phyloP scores from a whole-genome alignment of 2,329 filamentous ascomycete species.

The Trichoderma sp. region DNA sequence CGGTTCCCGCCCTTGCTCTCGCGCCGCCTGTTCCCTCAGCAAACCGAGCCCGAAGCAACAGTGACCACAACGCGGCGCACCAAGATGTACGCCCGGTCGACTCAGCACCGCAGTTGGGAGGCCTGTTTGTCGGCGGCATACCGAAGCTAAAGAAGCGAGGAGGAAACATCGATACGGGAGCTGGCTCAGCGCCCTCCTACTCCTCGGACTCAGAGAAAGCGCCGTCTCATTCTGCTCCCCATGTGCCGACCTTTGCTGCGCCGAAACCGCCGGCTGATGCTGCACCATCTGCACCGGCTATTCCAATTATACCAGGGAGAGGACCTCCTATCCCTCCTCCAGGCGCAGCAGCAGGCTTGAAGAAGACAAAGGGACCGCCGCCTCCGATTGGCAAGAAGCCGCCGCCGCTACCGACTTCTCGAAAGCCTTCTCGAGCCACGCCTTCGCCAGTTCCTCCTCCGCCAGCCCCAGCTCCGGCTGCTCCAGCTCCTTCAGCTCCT shows the following conservation, averaged over 20 bases:
- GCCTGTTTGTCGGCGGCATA: conserved; percentile 91
- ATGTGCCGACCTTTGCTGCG: conserved; percentile 56
- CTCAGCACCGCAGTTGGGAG: conserved; percentile 77
- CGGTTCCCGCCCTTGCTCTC: conserved; percentile 66
- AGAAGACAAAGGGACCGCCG: conserved; percentile 67
- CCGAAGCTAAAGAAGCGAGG: conserved; percentile 90
- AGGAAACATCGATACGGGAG: conserved; percentile 74
- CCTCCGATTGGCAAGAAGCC: conserved; percentile 79
- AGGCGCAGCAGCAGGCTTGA: conserved; percentile 54
- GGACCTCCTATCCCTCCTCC: conserved; percentile 46
- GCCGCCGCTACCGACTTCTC: conserved; percentile 62
- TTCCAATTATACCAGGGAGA: conserved; percentile 53
- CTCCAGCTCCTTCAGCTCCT: conserved; percentile 51
- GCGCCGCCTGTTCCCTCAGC: conserved; percentile 63
- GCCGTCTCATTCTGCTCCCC: conserved; percentile 40
- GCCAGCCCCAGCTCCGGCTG: conserved; percentile 50
- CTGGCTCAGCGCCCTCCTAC: conserved; percentile 66
- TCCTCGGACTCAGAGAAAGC: conserved; percentile 71
- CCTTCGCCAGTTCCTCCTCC: conserved; percentile 41
- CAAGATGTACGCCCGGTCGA: conserved; percentile 51
- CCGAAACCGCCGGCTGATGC: conserved; percentile 63
- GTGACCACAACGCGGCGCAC: conserved; percentile 65
- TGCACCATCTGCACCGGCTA: conserved; percentile 40
- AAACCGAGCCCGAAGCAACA: conserved; percentile 80
- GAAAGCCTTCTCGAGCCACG: conserved; percentile 55